Base-by-base conservation (phyloP, 2,329 filamentous ascomycete genomes). In the Aspergillus texensis region DNA sequence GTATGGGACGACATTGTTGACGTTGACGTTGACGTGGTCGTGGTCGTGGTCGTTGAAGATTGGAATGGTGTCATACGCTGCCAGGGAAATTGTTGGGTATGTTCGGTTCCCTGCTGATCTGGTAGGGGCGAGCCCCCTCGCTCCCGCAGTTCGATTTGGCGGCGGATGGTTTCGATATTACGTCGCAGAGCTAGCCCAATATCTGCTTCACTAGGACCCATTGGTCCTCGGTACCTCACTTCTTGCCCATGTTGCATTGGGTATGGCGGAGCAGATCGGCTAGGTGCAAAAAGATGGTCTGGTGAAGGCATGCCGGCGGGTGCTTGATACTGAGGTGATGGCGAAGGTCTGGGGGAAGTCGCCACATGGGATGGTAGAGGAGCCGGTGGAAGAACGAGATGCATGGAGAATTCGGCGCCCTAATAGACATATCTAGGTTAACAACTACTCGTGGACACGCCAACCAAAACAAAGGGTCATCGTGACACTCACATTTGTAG, bases 401-500 rank as follows among this genome's bases (percentile, higher is more conserved):
- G 80, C 14, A 82, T 72, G 6, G 77, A 74, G 62, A 74, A 71
- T 62, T 72, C 70, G 3, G 67, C 34, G 53, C 62, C 67, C 75
- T 77, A 28, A 30, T 36, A 36, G 3, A 58, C 19, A 16, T n/a
- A 34, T 14, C 34, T 26, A 21, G 43, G 69, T 61, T 68, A 62
- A 30, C 14, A 32, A 19, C 32, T 8, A 14, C 9, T 8, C 21
- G 12, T 39, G 52, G 28, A 21, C 28, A 52, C 3, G 19, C 19
- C n/a, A 52, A 11, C 28, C 48, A 21, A n/a, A 57, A 21, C 45
- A 6, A 39, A 26, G 39, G 32, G 24, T 16, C 34, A 6, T 10
- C 4, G 26, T 21, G 32, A 36, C 30, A 76, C 83, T 71, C 71
- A 87, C 85, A 65, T 82, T 78, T 36, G 82, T 77, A 19, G 80